Conservation (phyloP, 441 rosid genomes). For the Isatis lusitanica region DNA sequence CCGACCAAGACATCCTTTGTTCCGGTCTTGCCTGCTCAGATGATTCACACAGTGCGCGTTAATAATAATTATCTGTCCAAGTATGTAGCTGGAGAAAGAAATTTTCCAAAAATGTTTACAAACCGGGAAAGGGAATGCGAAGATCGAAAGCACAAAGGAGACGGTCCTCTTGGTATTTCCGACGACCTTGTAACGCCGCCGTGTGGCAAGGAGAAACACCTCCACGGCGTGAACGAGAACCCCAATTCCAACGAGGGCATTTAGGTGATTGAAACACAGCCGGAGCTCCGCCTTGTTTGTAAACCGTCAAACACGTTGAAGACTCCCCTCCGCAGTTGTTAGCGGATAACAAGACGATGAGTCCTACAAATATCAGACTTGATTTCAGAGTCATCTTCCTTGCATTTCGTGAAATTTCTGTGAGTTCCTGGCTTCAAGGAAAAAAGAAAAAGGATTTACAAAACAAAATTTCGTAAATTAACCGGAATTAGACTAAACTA, state of each 20-base stretch:
- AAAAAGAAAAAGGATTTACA: too few species aligned
- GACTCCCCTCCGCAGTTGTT: conserved; percentile 55
- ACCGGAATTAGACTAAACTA: too few species aligned
- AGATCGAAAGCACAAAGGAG: conserved; percentile 77
- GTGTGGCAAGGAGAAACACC: conserved; percentile 54
- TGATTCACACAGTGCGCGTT: neutral
- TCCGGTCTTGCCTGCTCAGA: conserved; percentile 59
- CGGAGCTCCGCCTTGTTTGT: conserved; percentile 91
- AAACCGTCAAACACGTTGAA: conserved; percentile 76
- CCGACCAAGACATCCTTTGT: conserved; percentile 72
- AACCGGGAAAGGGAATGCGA: conserved; percentile 64
- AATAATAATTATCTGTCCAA: too few species aligned
- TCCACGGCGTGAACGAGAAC: conserved; percentile 41
- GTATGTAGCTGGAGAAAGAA: too few species aligned
- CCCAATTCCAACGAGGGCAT: conserved; percentile 85
- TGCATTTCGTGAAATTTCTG: neutral
- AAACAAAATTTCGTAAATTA: too few species aligned
- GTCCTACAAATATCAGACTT: neutral
- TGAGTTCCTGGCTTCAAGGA: too few species aligned
- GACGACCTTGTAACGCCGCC: conserved; percentile 72
- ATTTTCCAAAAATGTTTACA: too few species aligned
- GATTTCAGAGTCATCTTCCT: conserved; percentile 18
- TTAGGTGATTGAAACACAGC: conserved; percentile 85
- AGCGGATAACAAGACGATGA: neutral
- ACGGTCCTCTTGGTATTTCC: conserved; percentile 86